Base-by-base conservation (phyloP, 306 rosid species). In the Purshia tridentata region DNA sequence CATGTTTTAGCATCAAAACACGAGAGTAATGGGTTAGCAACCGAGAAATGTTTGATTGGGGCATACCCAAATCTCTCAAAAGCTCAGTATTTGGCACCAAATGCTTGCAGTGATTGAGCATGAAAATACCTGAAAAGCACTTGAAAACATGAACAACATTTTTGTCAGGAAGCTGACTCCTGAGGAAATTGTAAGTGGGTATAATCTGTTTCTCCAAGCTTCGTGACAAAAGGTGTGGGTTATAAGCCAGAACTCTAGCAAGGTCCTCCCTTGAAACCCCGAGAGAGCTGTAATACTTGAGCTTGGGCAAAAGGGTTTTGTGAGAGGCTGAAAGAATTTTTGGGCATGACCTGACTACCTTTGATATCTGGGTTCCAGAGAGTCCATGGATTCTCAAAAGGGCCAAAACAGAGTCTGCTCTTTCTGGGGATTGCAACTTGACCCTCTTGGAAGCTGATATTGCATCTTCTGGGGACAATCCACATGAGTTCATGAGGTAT, bases 231-330 rank as follows among this genome's bases (percentile, higher is more conserved):
- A 80, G 2, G 6, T 0, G 0, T 6, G 75, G 40, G 14, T 6
- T 15, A 0, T 1, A 0, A 59, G 35, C 0, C 23, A 85, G 8
- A 20, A 75, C 14, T 61, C 39, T 61, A 2, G 60, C 74, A 47
- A 77, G 40, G 44, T 77, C 84, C 4, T 72, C 7, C 23, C 56
- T 8, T 22, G 81, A 77, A 67, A 75, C 10, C 19, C 86, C 86
- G 42, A 74, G 72, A 23, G 89, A 79, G 3, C n/a, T 76, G 3
- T 77, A 50, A 64, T 73, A 85, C 41, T 65, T 52, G 45, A 79
- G 68, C 44, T 79, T 82, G 22, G 86, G 88, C 82, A 79, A 70
- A 48, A 85, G 82, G 69, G 68, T 70, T 4, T 54, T 63, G 9
- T 80, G 77, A 23, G 84, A 67, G 4, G 60, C 4, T 8, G 64